Evolutionary conservation across 495 filamentous ascomycete genomes (phyloP), one percentile per base, ranked within the genome.

Genomic region (Evansstolkia leycettana): DNA sequence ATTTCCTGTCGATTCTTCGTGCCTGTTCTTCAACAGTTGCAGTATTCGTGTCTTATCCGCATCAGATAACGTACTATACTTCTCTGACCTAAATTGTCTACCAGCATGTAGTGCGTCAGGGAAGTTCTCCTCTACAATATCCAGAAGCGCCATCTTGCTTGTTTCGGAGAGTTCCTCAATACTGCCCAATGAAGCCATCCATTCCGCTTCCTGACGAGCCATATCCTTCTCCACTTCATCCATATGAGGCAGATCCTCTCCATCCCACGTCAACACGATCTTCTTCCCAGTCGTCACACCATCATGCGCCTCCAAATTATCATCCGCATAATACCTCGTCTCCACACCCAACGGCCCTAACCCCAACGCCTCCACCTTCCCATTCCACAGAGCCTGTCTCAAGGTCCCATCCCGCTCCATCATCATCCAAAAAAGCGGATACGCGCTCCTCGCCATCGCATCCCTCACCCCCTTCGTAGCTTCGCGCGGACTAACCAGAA

Each of bases 281-380:
- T 62, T 50, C 28, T 34, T 44, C 1, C 3, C 7, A 2, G 6
- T 16, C 16, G 28, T 8, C 27, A 26, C 31, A 17, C 10, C 30
- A 26, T 11, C 27, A 20, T 20, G 12, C 15, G 33, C 20, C n/a
- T 43, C 45, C 23, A 18, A 39, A 1, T 42, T 46, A 50, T 82
- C 19, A n/a, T 41, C 45, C 18, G 23, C 41, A 0, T 42, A 46
- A 51, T 82, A 73, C 40, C 64, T 52, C 33, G 67, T 55, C 32
- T 69, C 70, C 15, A 84, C 75, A 0, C 73, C 76, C 38, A 88
- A 43, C 9, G 68, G 70, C 39, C 68, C 71, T 28, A 88, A 52
- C 5, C 82, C 82, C 37, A 76, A 55, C 38, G 69, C 62, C 39
- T 72, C 73, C 2, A 76, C 81, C 33, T 57, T 62, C 33, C 50